Base-by-base conservation (phyloP, 208 protist species). In the Trypanosoma avium region DNA sequence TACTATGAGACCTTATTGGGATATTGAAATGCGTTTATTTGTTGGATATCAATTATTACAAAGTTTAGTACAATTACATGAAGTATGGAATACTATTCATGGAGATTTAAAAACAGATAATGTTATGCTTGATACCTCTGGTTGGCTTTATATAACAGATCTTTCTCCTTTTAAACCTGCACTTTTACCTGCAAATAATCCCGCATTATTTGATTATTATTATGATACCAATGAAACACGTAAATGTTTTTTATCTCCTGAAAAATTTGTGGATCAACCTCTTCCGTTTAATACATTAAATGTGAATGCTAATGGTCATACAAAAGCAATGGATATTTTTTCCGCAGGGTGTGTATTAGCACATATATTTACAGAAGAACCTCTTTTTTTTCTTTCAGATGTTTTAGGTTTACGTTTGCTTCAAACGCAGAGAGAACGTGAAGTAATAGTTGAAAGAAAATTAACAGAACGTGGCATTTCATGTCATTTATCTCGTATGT, bases 91-190 rank as follows among this genome's bases (percentile, higher is more conserved):
- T 29, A 54, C 93, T 22, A 75, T 77, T 10, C 93, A 97, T 57
- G 90, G 93, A 12, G 90, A 97, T 57, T 69, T 97, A 35, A 97
- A 97, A 66, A 74, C 86, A 13, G 84, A 83, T 48, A 97, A 97
- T 68, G 78, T 96, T 45, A 56, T 96, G 9, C 56, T 95, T 32
- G 70, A 85, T 49, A 82, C 64, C 35, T 79, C 66, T 29, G 87
- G 90, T 19, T 86, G 85, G 74, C 60, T 96, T 8, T 84, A 88
- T 47, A 46, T 97, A 13, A 81, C 70, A 6, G 93, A 97, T 63
- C 65, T 97, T 35, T 90, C 86, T 5, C 87, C 84, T 12, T 96
- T 90, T 65, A 97, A 97, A 61, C 88, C 91, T 2, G 67, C 73
- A 0, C 47, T 56, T 0, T 43, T 97, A 15, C 82, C 85, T 0